Evolutionary conservation across 2,329 filamentous ascomycete species (phyloP), one percentile per base, ranked within the genome.

Genomic region (Cadophora luteo-olivacea): DNA sequence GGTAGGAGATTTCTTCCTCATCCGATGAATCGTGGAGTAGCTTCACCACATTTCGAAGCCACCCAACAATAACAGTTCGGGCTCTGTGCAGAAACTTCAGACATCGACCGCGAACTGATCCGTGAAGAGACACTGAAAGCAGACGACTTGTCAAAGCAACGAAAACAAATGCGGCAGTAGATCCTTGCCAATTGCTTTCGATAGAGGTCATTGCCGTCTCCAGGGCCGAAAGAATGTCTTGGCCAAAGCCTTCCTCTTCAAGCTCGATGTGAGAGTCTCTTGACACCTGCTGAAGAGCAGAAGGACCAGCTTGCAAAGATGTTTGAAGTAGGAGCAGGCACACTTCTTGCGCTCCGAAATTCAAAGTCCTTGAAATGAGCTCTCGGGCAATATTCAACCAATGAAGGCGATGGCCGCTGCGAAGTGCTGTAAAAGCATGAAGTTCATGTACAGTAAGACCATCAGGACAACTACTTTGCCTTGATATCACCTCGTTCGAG

Each of bases 361-460:
- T 83, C 0, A 91, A 64, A 0, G 79, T 79, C 0, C 84, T 82
- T 0, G 79, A 77, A 0, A 78, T 75, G 3, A 91, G 75, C 72
- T 89, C 83, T 0, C 80, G 73, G 0, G 87, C 73, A 3, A 91
- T 83, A 64, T 89, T 90, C 9, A 80, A 73, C 84, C 87, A 90
- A 19, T 68, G 66, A 61, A 68, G 45, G 49, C 66, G 38, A 22
- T 65, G 22, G 2, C 66, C 62, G 33, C 55, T 61, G 7, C 84
- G 81, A 2, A 90, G 70, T 0, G 81, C 74, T 0, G 81, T 79
- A n/a, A 89, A 82, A 0, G 82, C 79, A 62, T 85, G 84, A 74
- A 83, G 90, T 64, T 91, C 87, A 0, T 84, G 82, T 0, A 87
- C 68, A 0, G 83, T 80, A 66, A 91, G 78, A 25, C 82, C 72